Evolutionary conservation across 257 asterid genomes (phyloP).

Genomic region (Nicotiana otophora): DNA sequence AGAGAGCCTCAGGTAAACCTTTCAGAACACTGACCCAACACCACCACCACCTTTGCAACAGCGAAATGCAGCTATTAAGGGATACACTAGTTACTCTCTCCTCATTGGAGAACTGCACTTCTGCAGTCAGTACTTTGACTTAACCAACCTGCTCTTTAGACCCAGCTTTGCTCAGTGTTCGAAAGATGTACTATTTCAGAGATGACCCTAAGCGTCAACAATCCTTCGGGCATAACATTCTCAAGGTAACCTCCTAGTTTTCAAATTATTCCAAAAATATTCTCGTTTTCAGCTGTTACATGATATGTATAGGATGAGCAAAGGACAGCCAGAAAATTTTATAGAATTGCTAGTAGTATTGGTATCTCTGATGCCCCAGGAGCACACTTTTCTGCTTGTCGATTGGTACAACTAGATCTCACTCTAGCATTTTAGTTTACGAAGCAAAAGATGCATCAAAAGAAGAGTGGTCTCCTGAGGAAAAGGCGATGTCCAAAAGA

Average conservation of each 20-base stretch:
- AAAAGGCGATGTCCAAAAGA: background rate
- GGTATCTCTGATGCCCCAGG: background rate
- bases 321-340: background rate
- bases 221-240: background rate
- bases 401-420: background rate
- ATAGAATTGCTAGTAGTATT: background rate
- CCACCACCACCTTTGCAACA: background rate
- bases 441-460: background rate
- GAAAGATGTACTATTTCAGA: background rate
- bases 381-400: background rate
- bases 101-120: background rate
- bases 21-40: background rate
- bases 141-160: background rate
- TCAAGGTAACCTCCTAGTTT: background rate
- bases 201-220: background rate
- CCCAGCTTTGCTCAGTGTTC: background rate
- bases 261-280: background rate
- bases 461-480: background rate
- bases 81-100: background rate
- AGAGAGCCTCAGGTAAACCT: background rate
- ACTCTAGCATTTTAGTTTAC: background rate
- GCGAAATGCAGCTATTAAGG: background rate
- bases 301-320: background rate
- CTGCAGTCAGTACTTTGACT: background rate
- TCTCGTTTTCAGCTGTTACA: background rate